phyloP scores from a whole-genome alignment of 2,329 filamentous ascomycete genomes.

The Verticillium tricorpus region DNA sequence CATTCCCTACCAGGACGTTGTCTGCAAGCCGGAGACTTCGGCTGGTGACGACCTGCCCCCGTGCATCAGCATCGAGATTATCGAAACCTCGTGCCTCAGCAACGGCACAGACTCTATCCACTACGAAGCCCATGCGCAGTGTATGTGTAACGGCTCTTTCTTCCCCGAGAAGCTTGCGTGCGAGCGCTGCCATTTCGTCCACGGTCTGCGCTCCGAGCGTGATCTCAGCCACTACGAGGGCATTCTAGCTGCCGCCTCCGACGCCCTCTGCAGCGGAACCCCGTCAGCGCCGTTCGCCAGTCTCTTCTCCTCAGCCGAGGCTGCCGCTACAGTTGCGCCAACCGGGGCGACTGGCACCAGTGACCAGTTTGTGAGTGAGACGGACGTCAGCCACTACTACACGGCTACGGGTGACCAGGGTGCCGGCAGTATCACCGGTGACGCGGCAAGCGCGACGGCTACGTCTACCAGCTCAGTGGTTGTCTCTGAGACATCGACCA shows the following conservation, averaged over 20 bases:
- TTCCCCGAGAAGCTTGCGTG: constrained; percentile 38
- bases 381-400: constrained; percentile 38
- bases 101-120: constrained; percentile 20
- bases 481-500: constrained; percentile 4
- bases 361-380: constrained; percentile 29
- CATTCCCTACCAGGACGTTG: constrained; percentile 7
- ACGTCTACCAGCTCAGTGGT: constrained; percentile 7
- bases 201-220: constrained; percentile 32
- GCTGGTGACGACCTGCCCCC: constrained; percentile 15
- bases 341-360: constrained; percentile 23
- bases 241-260: constrained; percentile 29
- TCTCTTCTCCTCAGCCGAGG: constrained; percentile 4
- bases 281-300: constrained; percentile 29
- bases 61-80: constrained; percentile 22
- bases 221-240: constrained; percentile 26
- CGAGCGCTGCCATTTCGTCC: constrained; percentile 33
- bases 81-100: constrained; percentile 23
- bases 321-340: constrained; percentile 9
- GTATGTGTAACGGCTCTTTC: constrained; percentile 38
- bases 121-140: constrained; percentile 24
- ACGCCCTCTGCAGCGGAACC: constrained; percentile 27
- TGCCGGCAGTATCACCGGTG: constrained; percentile 36
- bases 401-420: constrained; percentile 32
- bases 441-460: constrained; percentile 25
- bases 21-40: constrained; percentile 10